Evolutionary conservation across 305 asterid genomes (phyloP).

Genomic region (Caryopteris hybrid): DNA sequence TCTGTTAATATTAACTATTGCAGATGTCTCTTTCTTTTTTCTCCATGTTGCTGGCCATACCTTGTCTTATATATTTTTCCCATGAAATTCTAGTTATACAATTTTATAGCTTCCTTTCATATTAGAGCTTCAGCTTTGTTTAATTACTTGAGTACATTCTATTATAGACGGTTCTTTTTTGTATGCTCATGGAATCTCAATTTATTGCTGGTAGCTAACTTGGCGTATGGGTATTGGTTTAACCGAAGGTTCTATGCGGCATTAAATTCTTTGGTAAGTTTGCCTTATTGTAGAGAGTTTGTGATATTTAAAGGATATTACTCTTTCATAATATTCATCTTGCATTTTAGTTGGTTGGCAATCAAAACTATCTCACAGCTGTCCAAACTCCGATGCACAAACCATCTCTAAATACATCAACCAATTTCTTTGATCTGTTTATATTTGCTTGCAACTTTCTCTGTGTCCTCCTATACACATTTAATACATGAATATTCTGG

Average conservation of each 20-base stretch:
- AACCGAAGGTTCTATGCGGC: conserved; percentile 70
- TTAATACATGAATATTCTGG: not conserved
- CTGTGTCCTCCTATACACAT: not conserved
- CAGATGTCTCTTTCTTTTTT: not conserved
- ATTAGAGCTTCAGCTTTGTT: not conserved
- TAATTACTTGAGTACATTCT: not conserved
- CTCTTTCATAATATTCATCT: not conserved
- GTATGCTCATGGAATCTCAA: conserved; percentile 20
- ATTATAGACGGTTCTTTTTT: conserved; percentile 1
- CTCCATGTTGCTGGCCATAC: not conserved
- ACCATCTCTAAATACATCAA: not conserved
- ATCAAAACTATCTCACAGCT: not conserved
- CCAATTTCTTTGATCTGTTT: not conserved
- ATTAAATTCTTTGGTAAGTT: conserved; percentile 76
- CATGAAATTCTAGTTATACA: not conserved
- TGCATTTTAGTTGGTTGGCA: not conserved
- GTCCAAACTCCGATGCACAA: too few species aligned
- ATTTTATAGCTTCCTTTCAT: not conserved
- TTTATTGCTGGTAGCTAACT: conserved; percentile 58
- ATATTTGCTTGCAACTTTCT: not conserved
- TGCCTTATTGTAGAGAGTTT: conserved; percentile 5
- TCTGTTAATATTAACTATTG: not conserved
- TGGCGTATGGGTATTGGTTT: conserved; percentile 96
- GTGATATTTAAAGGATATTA: not conserved
- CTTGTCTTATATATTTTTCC: not conserved